A percentile compares a stretch with the other conserved stretches of the same genome.
These are phyloP conservation scores for Nemania sp. DNA, from an alignment of 2,329 filamentous ascomycete species.

Conservation along the genomic window DNA sequence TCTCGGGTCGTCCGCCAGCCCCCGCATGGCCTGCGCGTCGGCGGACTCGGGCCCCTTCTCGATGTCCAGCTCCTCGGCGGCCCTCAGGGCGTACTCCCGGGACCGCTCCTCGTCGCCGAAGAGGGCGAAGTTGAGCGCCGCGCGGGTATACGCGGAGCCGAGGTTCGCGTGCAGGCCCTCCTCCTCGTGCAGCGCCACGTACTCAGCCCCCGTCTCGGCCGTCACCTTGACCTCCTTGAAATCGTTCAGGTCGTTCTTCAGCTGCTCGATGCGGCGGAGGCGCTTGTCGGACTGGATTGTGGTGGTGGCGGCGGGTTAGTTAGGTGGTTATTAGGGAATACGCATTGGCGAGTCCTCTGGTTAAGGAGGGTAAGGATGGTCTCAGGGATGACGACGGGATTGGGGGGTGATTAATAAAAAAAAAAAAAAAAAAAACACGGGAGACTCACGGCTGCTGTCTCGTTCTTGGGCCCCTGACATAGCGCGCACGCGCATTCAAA, in stretches of 20 bases:
- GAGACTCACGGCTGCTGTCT: conserved; percentile 20
- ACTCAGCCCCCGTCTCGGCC: conserved; percentile 37
- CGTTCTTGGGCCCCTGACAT: conserved; percentile 33
- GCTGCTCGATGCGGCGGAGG: conserved; percentile 36
- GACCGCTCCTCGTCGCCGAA: conserved; percentile 43
- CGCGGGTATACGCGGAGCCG: conserved; percentile 43
- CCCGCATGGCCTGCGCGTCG: conserved; percentile 41
- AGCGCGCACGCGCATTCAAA: conserved; percentile 44
- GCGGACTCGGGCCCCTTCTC: conserved; percentile 40
- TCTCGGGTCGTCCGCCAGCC: conserved; percentile 38
- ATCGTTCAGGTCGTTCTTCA: conserved; percentile 36
- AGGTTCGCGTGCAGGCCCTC: conserved; percentile 43
- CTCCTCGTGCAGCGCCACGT: conserved; percentile 41
- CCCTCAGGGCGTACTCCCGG: conserved; percentile 39
- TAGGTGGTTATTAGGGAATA: no score
- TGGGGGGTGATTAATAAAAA: not conserved
- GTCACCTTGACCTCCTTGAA: conserved; percentile 31
- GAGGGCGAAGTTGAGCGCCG: conserved; percentile 46
- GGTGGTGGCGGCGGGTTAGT: not conserved
- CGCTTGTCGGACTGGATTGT: conserved; percentile 41
- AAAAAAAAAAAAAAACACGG: not conserved
- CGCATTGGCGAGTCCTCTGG: no score
- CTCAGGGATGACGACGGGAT: no score
- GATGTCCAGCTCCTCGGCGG: conserved; percentile 40
- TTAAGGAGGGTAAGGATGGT: not conserved